phyloP scores from a whole-genome alignment of 305 asterid genomes.

The Rubia balearica region DNA sequence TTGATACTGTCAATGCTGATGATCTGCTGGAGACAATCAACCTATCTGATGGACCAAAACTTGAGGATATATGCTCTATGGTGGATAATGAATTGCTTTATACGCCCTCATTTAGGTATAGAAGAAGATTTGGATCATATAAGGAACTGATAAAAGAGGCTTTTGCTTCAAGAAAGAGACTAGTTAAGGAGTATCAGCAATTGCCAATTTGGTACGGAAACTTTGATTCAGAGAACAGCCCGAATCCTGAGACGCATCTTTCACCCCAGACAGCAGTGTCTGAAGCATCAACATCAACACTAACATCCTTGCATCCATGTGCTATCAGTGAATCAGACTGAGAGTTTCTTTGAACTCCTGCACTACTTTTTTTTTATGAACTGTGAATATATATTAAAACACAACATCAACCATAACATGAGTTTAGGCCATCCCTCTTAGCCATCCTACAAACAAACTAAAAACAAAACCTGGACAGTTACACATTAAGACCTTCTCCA shows the following conservation, averaged over 20 bases:
- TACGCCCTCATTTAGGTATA: slow-evolving; percentile 35
- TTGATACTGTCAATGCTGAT: slow-evolving; percentile 27
- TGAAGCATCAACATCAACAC: slow-evolving; percentile 14
- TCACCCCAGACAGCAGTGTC: slow-evolving; percentile 14
- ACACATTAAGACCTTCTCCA: too few relatives aligned
- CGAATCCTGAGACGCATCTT: slow-evolving; percentile 18
- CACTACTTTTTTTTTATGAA: background rate
- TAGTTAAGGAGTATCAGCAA: slow-evolving; percentile 63
- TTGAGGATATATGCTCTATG: slow-evolving; percentile 20
- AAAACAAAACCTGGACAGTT: too few relatives aligned
- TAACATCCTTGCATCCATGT: slow-evolving; percentile 19
- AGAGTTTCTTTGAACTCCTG: slow-evolving; percentile 52
- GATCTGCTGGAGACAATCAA: slow-evolving; percentile 48
- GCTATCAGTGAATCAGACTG: slow-evolving; percentile 45
- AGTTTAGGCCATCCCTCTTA: too few relatives aligned
- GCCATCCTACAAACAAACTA: too few relatives aligned
- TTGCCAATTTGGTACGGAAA: slow-evolving; percentile 54
- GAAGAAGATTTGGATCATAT: slow-evolving; percentile 45
- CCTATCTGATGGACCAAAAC: slow-evolving; percentile 36
- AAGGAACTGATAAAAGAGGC: slow-evolving; percentile 60
- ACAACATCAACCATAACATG: too few relatives aligned
- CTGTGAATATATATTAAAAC: too few relatives aligned
- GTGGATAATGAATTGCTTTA: slow-evolving; percentile 21
- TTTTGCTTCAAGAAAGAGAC: slow-evolving; percentile 52
- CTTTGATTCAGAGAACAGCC: slow-evolving; percentile 40